A percentile compares a stretch with the other conserved stretches of the same genome.
These are phyloP conservation scores for Boletellus sp. DNA, from an alignment of 768 basidiomycete genomes.

Conservation along the genomic window DNA sequence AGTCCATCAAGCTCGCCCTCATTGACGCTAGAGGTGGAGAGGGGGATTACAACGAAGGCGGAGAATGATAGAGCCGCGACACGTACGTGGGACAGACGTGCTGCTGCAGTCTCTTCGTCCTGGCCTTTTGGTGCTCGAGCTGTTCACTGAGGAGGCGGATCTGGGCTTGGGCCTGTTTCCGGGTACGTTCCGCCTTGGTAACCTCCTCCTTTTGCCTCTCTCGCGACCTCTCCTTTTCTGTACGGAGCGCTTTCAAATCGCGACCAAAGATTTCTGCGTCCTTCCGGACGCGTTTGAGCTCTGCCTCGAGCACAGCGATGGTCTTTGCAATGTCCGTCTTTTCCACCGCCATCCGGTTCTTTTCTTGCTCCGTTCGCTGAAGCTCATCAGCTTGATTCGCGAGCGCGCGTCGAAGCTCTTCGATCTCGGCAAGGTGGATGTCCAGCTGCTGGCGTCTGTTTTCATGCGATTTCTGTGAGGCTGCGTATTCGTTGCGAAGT, in stretches of 20 bases:
- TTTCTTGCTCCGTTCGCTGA: constrained; percentile 60
- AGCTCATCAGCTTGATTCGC: constrained; percentile 59
- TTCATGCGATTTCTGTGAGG: constrained; percentile 65
- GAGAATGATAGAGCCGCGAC: not conserved
- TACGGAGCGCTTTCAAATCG: constrained; percentile 64
- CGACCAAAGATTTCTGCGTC: constrained; percentile 77
- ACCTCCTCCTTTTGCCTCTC: constrained; percentile 53
- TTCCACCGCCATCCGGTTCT: constrained; percentile 56
- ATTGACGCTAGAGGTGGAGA: constrained; percentile 38
- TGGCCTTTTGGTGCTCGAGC: constrained; percentile 49
- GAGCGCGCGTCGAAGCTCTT: constrained; percentile 68
- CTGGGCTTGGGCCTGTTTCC: constrained; percentile 66
- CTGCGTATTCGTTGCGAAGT: constrained; percentile 57
- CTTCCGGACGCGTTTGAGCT: constrained; percentile 68
- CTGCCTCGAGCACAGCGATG: constrained; percentile 66
- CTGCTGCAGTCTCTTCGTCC: constrained; percentile 37
- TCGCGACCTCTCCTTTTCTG: constrained; percentile 64
- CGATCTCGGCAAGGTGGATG: constrained; percentile 65
- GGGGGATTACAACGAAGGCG: not conserved
- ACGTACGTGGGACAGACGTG: constrained; percentile 64
- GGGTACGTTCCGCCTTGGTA: constrained; percentile 53
- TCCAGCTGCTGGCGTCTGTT: constrained; percentile 72
- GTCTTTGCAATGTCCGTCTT: constrained; percentile 63
- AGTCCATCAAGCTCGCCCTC: constrained; percentile 50
- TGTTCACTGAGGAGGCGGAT: constrained; percentile 65